Base-by-base conservation (phyloP, 179 eudicot species). In the Silene coronaria region DNA sequence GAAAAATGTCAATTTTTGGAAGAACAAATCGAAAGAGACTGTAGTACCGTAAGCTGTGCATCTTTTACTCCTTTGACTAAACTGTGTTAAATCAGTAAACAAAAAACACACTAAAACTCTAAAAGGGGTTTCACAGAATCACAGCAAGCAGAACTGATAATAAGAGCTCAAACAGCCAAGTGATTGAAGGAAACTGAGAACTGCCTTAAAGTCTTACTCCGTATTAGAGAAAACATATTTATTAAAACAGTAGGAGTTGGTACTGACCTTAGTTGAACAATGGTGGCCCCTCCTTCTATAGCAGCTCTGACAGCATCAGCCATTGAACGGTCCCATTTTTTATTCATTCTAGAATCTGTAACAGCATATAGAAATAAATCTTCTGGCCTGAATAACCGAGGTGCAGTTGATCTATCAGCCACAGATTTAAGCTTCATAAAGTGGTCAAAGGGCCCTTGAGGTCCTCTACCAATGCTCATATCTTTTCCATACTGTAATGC, bases 241-340 rank as follows among this genome's bases (percentile, higher is more conserved):
- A 38, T 38, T 46, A 23, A 67, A 74, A 48, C 51, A 55, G 75
- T 12, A 32, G 24, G 13, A 64, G 48, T 21, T 38, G 55, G 65
- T 65, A 77, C 85, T 74, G 69, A 94, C 97, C 98, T 94, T 67
- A 94, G 85, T 81, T 94, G 98, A 71, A 94, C 74, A 71, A 92
- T 92, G 75, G 97, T 92, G 60, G 97, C 98, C 62, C 98, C 98
- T 75, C 98, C 98, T 75, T 94, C 90, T 72, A 94, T 83, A 69
- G 96, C 97, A 67, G 88, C 92, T 87, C 82, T 84, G 59, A 92
- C 97, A 77, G 96, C 97, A 84, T 89, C 91, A 22, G 81, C 70
- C 11, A 90, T 88, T 55, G 96, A 86, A 76, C 87, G 94, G 26
- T 92, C 94, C 98, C 97, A 92, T 67, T 87, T 89, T 68, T 82